These are phyloP conservation scores for Marasmius oreades DNA, from an alignment of 1,284 basidiomycete species.

Conservation along the genomic window DNA sequence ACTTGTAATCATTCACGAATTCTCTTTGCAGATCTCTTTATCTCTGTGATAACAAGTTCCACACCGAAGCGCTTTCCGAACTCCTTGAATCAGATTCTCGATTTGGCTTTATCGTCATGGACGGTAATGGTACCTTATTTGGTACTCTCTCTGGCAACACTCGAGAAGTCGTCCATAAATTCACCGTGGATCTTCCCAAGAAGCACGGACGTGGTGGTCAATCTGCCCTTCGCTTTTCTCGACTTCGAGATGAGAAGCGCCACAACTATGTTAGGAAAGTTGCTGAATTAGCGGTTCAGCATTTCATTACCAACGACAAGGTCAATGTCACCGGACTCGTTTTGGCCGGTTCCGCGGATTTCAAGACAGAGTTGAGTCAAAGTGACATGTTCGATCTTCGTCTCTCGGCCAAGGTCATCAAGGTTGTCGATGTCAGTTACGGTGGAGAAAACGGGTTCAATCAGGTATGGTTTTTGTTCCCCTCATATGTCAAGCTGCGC, in stretches of 20 bases:
- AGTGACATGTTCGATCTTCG: conserved; percentile 96
- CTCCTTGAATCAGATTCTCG: conserved; percentile 96
- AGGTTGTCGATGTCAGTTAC: conserved; percentile 98
- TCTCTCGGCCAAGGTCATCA: conserved; percentile 88
- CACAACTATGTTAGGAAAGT: conserved; percentile 99
- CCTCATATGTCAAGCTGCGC: neutral
- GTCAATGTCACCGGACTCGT: conserved; percentile 97
- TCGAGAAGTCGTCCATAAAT: conserved; percentile 96
- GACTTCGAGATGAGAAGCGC: conserved; percentile 97
- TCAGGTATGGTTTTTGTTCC: conserved; percentile 51
- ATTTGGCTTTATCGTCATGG: conserved; percentile 99
- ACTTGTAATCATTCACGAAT: neutral
- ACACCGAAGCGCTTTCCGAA: conserved; percentile 96
- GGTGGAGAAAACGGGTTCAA: conserved; percentile 99
- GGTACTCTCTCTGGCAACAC: conserved; percentile 97
- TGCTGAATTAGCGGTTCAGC: conserved; percentile 94
- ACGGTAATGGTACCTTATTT: conserved; percentile 95
- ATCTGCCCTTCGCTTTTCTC: conserved; percentile 99
- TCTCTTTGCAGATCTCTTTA: conserved; percentile 75
- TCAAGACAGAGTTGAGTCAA: conserved; percentile 97
- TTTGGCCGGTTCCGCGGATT: conserved; percentile 97
- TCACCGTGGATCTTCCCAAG: conserved; percentile 98
- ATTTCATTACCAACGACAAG: conserved; percentile 98
- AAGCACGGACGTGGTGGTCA: conserved; percentile 99
- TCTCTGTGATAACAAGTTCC: conserved; percentile 99